These are phyloP conservation scores for Aspergillus olivimuriae DNA, from an alignment of 495 filamentous ascomycete species.

Conservation along the genomic window DNA sequence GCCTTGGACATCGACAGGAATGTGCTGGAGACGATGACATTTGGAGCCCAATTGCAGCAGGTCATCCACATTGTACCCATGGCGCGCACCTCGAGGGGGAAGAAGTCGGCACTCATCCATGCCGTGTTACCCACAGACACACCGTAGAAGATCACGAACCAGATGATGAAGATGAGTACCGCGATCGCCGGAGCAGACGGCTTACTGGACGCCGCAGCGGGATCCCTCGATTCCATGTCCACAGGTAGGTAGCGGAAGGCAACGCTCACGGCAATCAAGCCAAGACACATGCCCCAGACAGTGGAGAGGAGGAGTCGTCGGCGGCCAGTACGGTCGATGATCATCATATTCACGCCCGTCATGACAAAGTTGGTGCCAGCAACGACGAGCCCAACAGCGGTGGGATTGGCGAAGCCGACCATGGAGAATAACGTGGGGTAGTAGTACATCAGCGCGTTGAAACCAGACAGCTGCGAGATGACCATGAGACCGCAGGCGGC, in stretches of 20 bases:
- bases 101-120: conserved; percentile 47
- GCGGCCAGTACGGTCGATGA: conserved; percentile 44
- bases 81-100: conserved; percentile 46
- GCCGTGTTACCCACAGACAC: conserved; percentile 43
- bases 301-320: conserved; percentile 43
- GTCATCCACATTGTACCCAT: conserved; percentile 49
- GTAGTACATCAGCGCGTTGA: conserved; percentile 48
- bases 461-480: conserved; percentile 41
- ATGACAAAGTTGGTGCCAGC: conserved; percentile 50
- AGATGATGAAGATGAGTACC: conserved; percentile 42
- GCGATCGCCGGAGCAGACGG: conserved; percentile 35
- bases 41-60: conserved; percentile 43
- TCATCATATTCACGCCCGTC: conserved; percentile 43
- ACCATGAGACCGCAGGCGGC: conserved; percentile 46
- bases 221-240: conserved; percentile 24
- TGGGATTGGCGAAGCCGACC: conserved; percentile 47
- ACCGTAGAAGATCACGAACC: conserved; percentile 42
- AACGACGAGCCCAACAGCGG: conserved; percentile 45
- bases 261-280: conserved; percentile 37
- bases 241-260: conserved; percentile 46
- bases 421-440: conserved; percentile 45
- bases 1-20: conserved; percentile 46
- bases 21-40: conserved; percentile 47
- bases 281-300: conserved; percentile 41
- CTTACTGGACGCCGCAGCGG: conserved; percentile 13